Percentiles rank a stretch among this genome's conserved stretches.
Evolutionary conservation across 805 yeast species (phyloP).

Genomic region (Ogataea sp.): DNA sequence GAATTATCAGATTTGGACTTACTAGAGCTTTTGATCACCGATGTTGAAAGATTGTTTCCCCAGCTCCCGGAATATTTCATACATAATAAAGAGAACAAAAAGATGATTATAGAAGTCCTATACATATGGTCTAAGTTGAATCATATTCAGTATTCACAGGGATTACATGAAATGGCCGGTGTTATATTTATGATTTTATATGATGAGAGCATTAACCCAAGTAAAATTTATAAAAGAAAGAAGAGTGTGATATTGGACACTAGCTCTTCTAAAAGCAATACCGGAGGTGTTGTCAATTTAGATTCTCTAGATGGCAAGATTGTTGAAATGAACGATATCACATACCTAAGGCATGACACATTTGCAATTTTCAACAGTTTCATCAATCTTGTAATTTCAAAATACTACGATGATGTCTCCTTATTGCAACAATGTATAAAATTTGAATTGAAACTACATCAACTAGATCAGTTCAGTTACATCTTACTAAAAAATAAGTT

Average conservation of each 20-base stretch:
- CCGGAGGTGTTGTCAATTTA: background rate
- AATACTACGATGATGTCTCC: conserved; percentile 29
- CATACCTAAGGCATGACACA: conserved; percentile 32
- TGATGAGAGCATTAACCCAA: conserved; percentile 25
- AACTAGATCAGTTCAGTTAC: conserved; percentile 42
- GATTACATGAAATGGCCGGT: conserved; percentile 47
- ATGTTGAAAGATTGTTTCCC: conserved; percentile 46
- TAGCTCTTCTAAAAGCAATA: background rate
- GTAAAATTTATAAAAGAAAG: conserved; percentile 1
- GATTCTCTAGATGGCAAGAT: conserved; percentile 24
- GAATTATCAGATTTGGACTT: conserved; percentile 28
- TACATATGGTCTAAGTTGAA: conserved; percentile 43
- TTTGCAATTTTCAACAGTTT: conserved; percentile 35
- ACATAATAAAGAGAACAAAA: conserved; percentile 15
- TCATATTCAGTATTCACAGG: conserved; percentile 34
- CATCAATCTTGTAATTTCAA: conserved; percentile 27
- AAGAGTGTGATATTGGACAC: background rate
- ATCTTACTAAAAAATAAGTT: conserved; percentile 36
- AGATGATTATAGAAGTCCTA: conserved; percentile 31
- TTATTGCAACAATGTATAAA: conserved; percentile 38
- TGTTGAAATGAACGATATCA: conserved; percentile 29
- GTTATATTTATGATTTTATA: conserved; percentile 33
- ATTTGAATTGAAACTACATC: conserved; percentile 40
- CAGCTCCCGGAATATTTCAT: conserved; percentile 25
- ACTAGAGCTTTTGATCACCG: conserved; percentile 36